Base-by-base conservation (phyloP, 768 basidiomycete genomes). In the Psilocybe azurescens region DNA sequence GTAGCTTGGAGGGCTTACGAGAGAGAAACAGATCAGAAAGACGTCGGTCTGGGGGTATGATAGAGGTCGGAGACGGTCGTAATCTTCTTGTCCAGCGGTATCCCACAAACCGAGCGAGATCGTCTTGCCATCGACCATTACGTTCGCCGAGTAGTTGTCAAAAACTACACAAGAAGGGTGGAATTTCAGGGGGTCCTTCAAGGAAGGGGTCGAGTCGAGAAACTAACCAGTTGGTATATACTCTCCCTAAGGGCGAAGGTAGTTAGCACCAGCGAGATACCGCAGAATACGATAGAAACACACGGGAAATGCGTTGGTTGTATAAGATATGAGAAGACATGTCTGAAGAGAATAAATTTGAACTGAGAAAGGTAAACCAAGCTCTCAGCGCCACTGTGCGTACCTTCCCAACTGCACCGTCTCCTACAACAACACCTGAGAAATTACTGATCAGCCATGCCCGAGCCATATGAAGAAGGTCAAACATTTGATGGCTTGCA, bases 81-180 rank as follows among this genome's bases (percentile, higher is more conserved):
- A 99, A 81, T 99, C 97, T 78, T 99, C 97, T 79, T 99, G 97
- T 67, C 97, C 97, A 38, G 97, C 97, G n/a, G 97, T 99, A 85
- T 99, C 97, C 97, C 97, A 99, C 59, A 99, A 83, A 53, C 97
- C 97, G 59, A 99, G 88, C 63, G 95, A 97, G 72, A 99, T 96
- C 56, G 97, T 97, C 83, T 97, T 96, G 69, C 95, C 94, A 70
- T 99, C 97, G 51, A 99, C 97, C 90, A 98, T 95, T 58, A 99
- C 96, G 78, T 96, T 97, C 62, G 95, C 95, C 58, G 94, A 95
- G 74, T 97, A 99, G 81, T 99, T 99, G 81, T 99, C 97, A 75
- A 99, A 99, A 44, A 99, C 97, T 90, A 73, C n/a, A 38, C 39
- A 60, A 61, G 16, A 36, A 48, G 46, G 52, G 59, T 60, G 59